phyloP scores from a whole-genome alignment of 2,329 filamentous ascomycete genomes.

The Stagonosporopsis cucurbitacearum region DNA sequence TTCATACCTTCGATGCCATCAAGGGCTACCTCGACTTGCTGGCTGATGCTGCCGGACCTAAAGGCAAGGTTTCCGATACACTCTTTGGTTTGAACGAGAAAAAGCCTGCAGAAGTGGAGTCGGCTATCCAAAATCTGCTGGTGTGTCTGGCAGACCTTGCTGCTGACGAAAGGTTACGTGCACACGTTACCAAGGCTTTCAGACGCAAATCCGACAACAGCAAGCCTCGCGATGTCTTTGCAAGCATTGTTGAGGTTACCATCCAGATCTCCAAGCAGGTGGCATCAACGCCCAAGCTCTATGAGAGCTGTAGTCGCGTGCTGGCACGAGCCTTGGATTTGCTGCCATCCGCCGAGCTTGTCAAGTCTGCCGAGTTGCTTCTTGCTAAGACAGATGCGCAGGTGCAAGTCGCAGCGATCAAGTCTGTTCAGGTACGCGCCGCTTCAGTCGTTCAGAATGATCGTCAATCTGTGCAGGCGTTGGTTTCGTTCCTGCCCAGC shows the following conservation, averaged over 20 bases:
- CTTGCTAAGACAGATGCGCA: conserved; percentile 77
- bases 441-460: conserved; percentile 75
- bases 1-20: conserved; percentile 76
- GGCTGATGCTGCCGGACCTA: conserved; percentile 75
- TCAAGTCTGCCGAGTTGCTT: conserved; percentile 83
- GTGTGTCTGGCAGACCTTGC: conserved; percentile 49
- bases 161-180: conserved; percentile 40
- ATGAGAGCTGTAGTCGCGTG: conserved; percentile 65
- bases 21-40: conserved; percentile 78
- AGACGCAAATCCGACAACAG: conserved; percentile 34
- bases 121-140: conserved; percentile 48
- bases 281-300: conserved; percentile 51
- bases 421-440: conserved; percentile 77
- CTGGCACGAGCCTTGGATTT: conserved; percentile 83
- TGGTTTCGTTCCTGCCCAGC: conserved; percentile 80
- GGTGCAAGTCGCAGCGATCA: conserved; percentile 74
- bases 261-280: conserved; percentile 68
- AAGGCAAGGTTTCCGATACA: conserved; percentile 73
- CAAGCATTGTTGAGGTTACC: conserved; percentile 49
- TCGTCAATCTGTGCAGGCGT: conserved; percentile 68
- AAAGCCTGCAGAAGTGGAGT: conserved; percentile 44
- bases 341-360: conserved; percentile 84
- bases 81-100: conserved; percentile 70
- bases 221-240: conserved; percentile 42
- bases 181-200: conserved; percentile 42